A percentile compares a stretch with the other conserved stretches of the same genome.
These are phyloP conservation scores for Diutina siamensis DNA, from an alignment of 1,139 yeast genomes.

Conservation along the genomic window DNA sequence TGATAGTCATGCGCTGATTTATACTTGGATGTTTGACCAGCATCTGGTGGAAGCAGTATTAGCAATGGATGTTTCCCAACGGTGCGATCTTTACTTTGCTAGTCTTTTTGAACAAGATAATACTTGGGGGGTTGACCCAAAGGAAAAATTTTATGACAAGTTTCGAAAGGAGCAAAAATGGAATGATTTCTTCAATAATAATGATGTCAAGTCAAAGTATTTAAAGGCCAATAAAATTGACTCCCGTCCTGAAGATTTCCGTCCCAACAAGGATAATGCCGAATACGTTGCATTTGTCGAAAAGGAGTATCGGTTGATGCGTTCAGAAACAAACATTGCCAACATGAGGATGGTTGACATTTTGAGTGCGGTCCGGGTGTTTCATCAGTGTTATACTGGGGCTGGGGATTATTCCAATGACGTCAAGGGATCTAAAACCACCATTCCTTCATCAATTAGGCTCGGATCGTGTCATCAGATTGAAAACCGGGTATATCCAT, in stretches of 20 bases:
- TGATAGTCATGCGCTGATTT: not conserved
- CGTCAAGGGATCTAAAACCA: not conserved
- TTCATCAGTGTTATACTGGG: not conserved
- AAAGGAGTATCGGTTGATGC: not conserved
- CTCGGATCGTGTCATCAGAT: not conserved
- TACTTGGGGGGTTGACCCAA: not conserved
- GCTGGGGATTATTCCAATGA: not conserved
- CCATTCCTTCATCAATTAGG: not conserved
- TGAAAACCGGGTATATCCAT: constrained; percentile 2
- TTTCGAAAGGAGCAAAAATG: not conserved
- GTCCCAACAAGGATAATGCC: not conserved
- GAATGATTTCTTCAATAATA: not conserved
- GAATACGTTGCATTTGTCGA: not conserved
- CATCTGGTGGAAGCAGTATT: not conserved
- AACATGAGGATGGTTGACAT: not conserved
- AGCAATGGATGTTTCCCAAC: not conserved
- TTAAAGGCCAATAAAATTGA: not conserved
- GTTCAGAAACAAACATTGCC: not conserved
- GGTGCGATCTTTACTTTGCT: not conserved
- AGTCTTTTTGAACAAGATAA: not conserved
- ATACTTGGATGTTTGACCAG: not conserved
- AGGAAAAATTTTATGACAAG: not conserved
- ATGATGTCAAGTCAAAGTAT: not conserved
- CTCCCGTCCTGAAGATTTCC: not conserved
- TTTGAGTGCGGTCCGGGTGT: not conserved